These are phyloP conservation scores for Haplosporangium gracile DNA, from an alignment of 192 early-diverging fungal species.

Conservation along the genomic window DNA sequence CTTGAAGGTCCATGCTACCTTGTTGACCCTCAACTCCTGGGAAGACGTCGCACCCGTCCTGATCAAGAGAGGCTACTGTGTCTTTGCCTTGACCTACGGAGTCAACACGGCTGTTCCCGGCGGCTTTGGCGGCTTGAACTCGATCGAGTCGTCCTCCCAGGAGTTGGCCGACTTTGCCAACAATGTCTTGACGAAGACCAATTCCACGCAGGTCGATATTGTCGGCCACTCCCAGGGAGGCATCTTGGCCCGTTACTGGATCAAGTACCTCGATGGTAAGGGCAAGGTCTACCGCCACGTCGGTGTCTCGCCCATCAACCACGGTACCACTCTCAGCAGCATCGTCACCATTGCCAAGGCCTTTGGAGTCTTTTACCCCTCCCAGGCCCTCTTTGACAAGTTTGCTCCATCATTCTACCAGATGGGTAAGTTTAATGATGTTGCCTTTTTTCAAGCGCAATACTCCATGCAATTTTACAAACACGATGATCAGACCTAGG, in stretches of 20 bases:
- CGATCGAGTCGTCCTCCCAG: slow-evolving; percentile 34
- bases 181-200: slow-evolving; percentile 25
- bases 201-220: slow-evolving; percentile 32
- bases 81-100: slow-evolving; percentile 37
- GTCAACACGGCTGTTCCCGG: background rate
- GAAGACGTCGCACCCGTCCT: slow-evolving; percentile 1
- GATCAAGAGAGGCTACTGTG: slow-evolving; percentile 30
- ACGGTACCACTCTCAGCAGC: slow-evolving; percentile 32
- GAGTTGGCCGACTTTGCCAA: slow-evolving; percentile 26
- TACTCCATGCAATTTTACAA: background rate
- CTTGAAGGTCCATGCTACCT: slow-evolving; percentile 19
- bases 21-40: slow-evolving; percentile 30
- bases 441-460: background rate
- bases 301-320: slow-evolving; percentile 38
- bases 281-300: slow-evolving; percentile 38
- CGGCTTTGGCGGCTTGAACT: slow-evolving; percentile 27
- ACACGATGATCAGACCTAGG: background rate
- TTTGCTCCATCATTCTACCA: slow-evolving; percentile 33
- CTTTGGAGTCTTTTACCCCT: slow-evolving; percentile 9
- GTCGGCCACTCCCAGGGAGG: slow-evolving; percentile 47
- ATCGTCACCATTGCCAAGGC: slow-evolving; percentile 30
- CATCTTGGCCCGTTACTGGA: slow-evolving; percentile 45
- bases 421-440: slow-evolving; percentile 14
- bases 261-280: slow-evolving; percentile 32
- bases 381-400: slow-evolving; percentile 13